Evolutionary conservation across 179 eudicot species (phyloP).

Genomic region (Beta macrorhiza): DNA sequence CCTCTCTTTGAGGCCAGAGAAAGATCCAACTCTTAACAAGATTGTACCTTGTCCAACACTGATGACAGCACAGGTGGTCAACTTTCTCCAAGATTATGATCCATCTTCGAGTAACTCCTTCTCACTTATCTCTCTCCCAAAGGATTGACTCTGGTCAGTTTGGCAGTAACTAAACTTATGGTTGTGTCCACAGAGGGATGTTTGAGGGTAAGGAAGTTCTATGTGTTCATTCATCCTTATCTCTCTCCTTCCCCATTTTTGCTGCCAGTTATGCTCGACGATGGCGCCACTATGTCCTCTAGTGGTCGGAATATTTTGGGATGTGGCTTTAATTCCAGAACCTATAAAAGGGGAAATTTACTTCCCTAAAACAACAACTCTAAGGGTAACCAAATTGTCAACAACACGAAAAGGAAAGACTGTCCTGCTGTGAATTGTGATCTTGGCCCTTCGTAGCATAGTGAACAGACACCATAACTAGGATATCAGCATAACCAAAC

Average conservation of each 20-base stretch:
- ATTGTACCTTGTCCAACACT: not conserved
- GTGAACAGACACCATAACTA: not conserved
- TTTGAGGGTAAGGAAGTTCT: not conserved
- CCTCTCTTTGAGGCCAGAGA: not conserved
- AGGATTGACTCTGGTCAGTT: not conserved
- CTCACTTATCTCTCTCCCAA: too few species aligned
- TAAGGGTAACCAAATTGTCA: not conserved
- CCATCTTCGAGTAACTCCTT: not conserved
- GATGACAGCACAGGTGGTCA: not conserved
- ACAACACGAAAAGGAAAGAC: not conserved
- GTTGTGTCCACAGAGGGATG: not conserved
- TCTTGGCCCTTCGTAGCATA: constrained; percentile 1
- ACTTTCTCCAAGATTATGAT: too few species aligned
- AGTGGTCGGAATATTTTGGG: not conserved
- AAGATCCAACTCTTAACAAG: not conserved
- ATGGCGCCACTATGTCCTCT: not conserved
- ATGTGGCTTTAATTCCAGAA: not conserved
- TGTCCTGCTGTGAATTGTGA: not conserved
- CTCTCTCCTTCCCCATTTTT: not conserved
- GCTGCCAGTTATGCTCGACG: not conserved
- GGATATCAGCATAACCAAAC: not conserved
- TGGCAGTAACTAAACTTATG: not conserved
- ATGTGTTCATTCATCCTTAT: not conserved
- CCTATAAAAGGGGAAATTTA: not conserved
- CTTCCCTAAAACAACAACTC: not conserved